Percentiles rank a stretch among this genome's conserved stretches.
These are phyloP conservation scores for Metschnikowia continentalis DNA, from an alignment of 805 yeast genomes.

Conservation along the genomic window DNA sequence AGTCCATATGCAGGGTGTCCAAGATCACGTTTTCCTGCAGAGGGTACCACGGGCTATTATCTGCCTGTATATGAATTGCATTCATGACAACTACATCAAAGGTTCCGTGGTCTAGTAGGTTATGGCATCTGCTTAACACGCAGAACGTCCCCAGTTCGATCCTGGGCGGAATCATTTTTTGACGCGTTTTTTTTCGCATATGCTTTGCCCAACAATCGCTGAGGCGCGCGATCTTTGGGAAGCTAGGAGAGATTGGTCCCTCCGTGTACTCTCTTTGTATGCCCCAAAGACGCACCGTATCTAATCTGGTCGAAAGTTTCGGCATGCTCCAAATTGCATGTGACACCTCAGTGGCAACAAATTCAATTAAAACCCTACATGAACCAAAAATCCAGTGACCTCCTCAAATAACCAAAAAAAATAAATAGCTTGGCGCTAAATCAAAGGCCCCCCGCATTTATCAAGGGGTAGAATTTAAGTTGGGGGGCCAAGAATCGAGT, in stretches of 20 bases:
- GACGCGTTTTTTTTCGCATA: not conserved
- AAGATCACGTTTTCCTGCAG: too few species aligned
- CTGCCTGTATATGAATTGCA: too few species aligned
- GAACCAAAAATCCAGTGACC: too few species aligned
- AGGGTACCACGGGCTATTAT: too few species aligned
- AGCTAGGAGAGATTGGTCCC: not conserved
- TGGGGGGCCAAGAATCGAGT: not conserved
- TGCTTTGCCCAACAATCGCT: constrained; percentile 8
- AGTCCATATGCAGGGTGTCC: too few species aligned
- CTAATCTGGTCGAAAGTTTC: not conserved
- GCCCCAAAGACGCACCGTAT: not conserved
- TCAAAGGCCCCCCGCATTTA: not conserved
- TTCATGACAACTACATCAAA: not conserved
- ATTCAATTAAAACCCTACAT: too few species aligned
- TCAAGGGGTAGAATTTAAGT: not conserved
- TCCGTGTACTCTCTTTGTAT: not conserved
- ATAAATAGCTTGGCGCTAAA: not conserved
- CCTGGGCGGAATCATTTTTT: constrained; percentile 93
- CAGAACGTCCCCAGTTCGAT: constrained; percentile 99
- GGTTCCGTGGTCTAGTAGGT: constrained; percentile 93
- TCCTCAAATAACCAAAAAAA: not conserved
- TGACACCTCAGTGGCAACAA: not conserved
- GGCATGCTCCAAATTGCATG: not conserved
- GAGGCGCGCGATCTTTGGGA: not conserved
- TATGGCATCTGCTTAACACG: constrained; percentile 99